These are phyloP conservation scores for Pseudofabraea citricarpa DNA, from an alignment of 2,329 filamentous ascomycete genomes.

Conservation along the genomic window DNA sequence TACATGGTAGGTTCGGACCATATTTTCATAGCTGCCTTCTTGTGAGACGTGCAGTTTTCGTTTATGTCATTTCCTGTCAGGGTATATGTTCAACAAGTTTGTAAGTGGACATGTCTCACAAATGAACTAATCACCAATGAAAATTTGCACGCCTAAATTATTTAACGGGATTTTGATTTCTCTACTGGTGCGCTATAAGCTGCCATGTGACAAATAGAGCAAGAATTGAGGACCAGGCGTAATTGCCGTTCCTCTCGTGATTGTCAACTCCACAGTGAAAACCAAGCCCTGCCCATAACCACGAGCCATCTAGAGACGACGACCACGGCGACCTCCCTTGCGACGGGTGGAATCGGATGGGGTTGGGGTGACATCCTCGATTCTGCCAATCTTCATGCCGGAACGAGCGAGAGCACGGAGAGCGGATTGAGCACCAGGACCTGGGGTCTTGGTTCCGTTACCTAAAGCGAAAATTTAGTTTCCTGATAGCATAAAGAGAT, in stretches of 20 bases:
- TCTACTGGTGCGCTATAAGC: constrained; percentile 26
- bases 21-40: too few relatives aligned
- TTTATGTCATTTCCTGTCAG: too few relatives aligned
- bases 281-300: constrained; percentile 30
- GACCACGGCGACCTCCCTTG: constrained; percentile 99
- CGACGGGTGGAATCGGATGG: constrained; percentile 98
- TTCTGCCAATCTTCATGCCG: constrained; percentile 99
- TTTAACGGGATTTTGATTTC: constrained; percentile 16
- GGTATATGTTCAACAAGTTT: too few relatives aligned
- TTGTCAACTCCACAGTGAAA: constrained; percentile 61
- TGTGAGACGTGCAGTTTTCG: too few relatives aligned
- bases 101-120: too few relatives aligned
- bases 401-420: constrained; percentile 98
- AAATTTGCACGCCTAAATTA: not conserved
- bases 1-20: too few relatives aligned
- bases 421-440: constrained; percentile 97
- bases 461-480: constrained; percentile 40
- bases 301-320: constrained; percentile 76
- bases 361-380: constrained; percentile 98
- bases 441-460: constrained; percentile 99
- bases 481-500: not conserved
- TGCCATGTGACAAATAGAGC: constrained; percentile 43
- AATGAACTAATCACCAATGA: too few relatives aligned
- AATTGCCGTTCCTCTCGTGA: constrained; percentile 67
- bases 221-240: constrained; percentile 61